Percentiles rank a stretch among this genome's conserved stretches.
These are phyloP conservation scores for Leucosporidium creatinivorum DNA, from an alignment of 768 basidiomycete genomes.

Conservation along the genomic window DNA sequence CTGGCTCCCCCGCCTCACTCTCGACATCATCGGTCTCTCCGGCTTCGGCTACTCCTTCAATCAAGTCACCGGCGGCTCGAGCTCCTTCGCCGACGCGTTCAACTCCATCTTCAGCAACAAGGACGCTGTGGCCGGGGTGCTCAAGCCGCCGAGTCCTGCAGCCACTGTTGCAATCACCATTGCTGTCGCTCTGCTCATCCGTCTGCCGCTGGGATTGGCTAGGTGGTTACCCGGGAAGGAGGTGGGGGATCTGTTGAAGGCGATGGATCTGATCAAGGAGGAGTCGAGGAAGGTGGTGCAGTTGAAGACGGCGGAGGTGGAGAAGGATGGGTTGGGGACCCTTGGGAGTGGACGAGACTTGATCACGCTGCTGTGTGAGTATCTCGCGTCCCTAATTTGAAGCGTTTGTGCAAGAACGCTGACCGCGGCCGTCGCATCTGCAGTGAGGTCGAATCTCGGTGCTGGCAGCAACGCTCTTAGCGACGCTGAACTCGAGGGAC, in stretches of 20 bases:
- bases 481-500: constrained; percentile 20
- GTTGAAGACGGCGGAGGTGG: constrained; percentile 11
- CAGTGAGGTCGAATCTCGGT: constrained; percentile 18
- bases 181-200: no score
- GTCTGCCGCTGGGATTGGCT: no score
- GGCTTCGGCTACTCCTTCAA: constrained; percentile 34
- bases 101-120: background rate
- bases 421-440: background rate
- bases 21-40: constrained; percentile 34
- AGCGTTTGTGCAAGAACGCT: background rate
- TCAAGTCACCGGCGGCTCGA: constrained; percentile 12
- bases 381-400: background rate
- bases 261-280: no score
- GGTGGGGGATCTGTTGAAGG: no score
- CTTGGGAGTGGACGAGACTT: constrained; percentile 15
- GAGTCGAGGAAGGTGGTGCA: constrained; percentile 23
- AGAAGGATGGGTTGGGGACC: constrained; percentile 14
- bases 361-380: constrained; percentile 27
- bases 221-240: no score
- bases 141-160: no score
- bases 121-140: no score
- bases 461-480: constrained; percentile 18
- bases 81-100: constrained; percentile 27
- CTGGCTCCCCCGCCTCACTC: constrained; percentile 41
- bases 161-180: no score